A percentile compares a stretch with the other conserved stretches of the same genome.
Conservation (phyloP, 2,329 filamentous ascomycete genomes). For the Drechslerella stenobrocha region DNA sequence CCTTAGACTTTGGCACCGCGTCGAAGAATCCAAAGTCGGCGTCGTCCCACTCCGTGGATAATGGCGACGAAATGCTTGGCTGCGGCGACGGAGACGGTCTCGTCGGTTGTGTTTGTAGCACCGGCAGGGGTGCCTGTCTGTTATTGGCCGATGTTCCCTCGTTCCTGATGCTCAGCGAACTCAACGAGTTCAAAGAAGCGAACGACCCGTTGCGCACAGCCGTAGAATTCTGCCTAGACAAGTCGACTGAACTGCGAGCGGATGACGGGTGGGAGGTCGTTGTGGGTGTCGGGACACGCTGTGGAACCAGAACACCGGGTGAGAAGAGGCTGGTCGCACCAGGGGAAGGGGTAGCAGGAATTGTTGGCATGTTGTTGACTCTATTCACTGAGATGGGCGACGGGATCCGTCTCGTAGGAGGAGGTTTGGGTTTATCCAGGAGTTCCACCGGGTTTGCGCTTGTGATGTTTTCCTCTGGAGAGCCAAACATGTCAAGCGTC, state of each 20-base stretch:
- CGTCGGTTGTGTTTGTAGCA: constrained; percentile 24
- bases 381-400: constrained; percentile 35
- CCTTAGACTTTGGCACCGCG: constrained; percentile 13
- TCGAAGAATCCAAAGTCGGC: constrained; percentile 42
- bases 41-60: constrained; percentile 30
- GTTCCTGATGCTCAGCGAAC: constrained; percentile 3
- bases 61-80: constrained; percentile 26
- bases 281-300: constrained; percentile 20
- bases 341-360: constrained; percentile 39
- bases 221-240: constrained; percentile 3
- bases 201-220: constrained; percentile 14
- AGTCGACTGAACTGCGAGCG: constrained; percentile 8
- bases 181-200: constrained; percentile 19
- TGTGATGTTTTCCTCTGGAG: constrained; percentile 42
- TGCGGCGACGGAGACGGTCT: constrained; percentile 12
- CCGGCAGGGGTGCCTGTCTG: constrained; percentile 21
- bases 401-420: constrained; percentile 15
- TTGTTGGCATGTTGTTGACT: constrained; percentile 27
- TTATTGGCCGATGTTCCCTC: constrained; percentile 13
- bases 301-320: constrained; percentile 24
- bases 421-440: constrained; percentile 19
- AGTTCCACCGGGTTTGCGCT: constrained; percentile 35
- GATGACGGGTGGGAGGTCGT: constrained; percentile 16
- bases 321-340: constrained; percentile 30
- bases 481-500: constrained; percentile 41